These are phyloP conservation scores for Pseudophaeomoniella oleicola DNA, from an alignment of 2,329 filamentous ascomycete genomes.

Conservation along the genomic window DNA sequence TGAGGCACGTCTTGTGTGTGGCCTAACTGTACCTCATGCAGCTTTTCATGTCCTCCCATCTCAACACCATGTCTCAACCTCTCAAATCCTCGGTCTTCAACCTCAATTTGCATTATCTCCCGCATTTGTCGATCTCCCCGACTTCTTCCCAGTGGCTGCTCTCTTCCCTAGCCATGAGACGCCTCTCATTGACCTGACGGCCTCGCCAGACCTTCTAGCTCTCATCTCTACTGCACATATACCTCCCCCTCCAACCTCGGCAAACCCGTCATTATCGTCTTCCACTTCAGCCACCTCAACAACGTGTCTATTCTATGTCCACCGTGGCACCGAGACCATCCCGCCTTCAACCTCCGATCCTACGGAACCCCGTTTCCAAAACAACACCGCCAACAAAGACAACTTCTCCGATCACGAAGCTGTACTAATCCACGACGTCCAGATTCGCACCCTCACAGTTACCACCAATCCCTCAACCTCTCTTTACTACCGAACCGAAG, in stretches of 20 bases:
- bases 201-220: not conserved
- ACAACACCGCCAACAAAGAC: not conserved
- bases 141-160: not conserved
- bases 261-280: too few species aligned
- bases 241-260: not conserved
- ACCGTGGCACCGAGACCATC: not conserved
- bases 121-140: not conserved
- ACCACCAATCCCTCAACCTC: too few species aligned
- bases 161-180: not conserved
- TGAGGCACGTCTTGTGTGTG: not conserved
- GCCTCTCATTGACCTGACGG: not conserved
- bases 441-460: not conserved
- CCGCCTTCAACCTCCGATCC: not conserved
- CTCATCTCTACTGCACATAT: not conserved
- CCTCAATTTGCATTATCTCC: not conserved
- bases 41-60: not conserved
- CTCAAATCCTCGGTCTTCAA: not conserved
- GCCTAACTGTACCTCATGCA: not conserved
- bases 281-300: too few species aligned
- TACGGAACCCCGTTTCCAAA: too few species aligned
- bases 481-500: not conserved
- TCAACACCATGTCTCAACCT: not conserved
- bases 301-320: not conserved
- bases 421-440: not conserved
- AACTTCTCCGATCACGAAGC: not conserved